These are phyloP conservation scores for Daldinia sp. DNA, from an alignment of 2,329 filamentous ascomycete species.

Conservation along the genomic window DNA sequence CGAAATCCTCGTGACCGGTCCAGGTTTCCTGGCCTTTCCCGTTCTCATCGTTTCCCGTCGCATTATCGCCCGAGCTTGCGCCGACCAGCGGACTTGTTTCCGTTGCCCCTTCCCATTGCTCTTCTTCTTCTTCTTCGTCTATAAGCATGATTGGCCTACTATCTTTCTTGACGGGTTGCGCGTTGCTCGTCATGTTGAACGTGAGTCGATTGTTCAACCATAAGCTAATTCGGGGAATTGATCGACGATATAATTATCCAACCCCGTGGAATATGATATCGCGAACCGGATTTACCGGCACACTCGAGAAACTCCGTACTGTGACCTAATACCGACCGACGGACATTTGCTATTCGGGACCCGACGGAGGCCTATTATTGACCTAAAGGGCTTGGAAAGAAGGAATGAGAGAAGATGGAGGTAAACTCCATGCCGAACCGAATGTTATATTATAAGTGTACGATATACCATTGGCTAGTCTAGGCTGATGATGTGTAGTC, in stretches of 20 bases:
- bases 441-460: constrained; percentile 15
- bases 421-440: constrained; percentile 18
- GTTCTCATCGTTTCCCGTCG: constrained; percentile 29
- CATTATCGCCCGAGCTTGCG: constrained; percentile 39
- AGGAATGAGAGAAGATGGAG: constrained; percentile 5
- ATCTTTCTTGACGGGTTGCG: constrained; percentile 29
- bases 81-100: constrained; percentile 54
- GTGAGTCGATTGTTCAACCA: neutral
- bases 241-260: neutral
- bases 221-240: neutral
- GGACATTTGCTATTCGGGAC: constrained; percentile 3
- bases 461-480: constrained; percentile 14
- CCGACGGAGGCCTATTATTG: constrained; percentile 5
- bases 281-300: neutral
- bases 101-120: constrained; percentile 33
- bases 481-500: constrained; percentile 7
- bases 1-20: constrained; percentile 65
- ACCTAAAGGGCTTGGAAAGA: constrained; percentile 10
- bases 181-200: constrained; percentile 41
- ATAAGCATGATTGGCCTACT: constrained; percentile 39
- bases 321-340: neutral
- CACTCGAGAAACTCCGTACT: neutral
- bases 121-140: constrained; percentile 38
- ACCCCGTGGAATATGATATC: neutral
- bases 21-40: constrained; percentile 49